Percentiles rank a stretch among this genome's conserved stretches.
These are phyloP conservation scores for Cyclostephanos tholiformis DNA, from an alignment of 108 stramenopile species.

Conservation along the genomic window DNA sequence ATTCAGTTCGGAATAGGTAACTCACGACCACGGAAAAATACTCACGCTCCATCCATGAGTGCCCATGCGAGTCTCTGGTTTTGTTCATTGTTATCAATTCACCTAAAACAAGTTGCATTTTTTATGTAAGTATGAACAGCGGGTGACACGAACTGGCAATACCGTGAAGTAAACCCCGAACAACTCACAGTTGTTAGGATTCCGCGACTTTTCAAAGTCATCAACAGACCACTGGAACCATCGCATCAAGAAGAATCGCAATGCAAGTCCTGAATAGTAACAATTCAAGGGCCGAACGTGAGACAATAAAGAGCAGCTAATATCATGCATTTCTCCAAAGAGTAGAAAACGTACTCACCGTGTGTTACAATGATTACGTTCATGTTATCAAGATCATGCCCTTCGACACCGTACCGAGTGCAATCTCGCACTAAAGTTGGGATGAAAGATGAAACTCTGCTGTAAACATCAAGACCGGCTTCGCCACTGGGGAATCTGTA, in stretches of 20 bases:
- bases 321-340: not conserved
- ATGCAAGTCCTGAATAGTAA: conserved; percentile 47
- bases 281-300: not conserved
- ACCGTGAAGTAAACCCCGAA: no score
- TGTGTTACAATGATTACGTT: conserved; percentile 86
- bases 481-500: conserved; percentile 65
- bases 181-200: conserved; percentile 72
- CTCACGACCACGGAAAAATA: not conserved
- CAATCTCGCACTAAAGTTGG: conserved; percentile 75
- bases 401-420: conserved; percentile 40
- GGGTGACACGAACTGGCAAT: not conserved
- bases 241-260: conserved; percentile 83
- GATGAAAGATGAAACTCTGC: conserved; percentile 63
- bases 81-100: conserved; percentile 75
- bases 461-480: conserved; percentile 64
- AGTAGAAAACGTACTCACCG: conserved; percentile 36
- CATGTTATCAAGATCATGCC: conserved; percentile 41
- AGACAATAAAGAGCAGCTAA: not conserved
- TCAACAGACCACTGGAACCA: conserved; percentile 88
- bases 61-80: conserved; percentile 30
- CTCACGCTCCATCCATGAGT: conserved; percentile 46
- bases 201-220: conserved; percentile 79
- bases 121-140: no score
- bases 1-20: not conserved
- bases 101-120: not conserved